A percentile compares a stretch with the other conserved stretches of the same genome.
These are phyloP conservation scores for Persicaria tinctoria DNA, from an alignment of 148 eudicot species.

Conservation along the genomic window DNA sequence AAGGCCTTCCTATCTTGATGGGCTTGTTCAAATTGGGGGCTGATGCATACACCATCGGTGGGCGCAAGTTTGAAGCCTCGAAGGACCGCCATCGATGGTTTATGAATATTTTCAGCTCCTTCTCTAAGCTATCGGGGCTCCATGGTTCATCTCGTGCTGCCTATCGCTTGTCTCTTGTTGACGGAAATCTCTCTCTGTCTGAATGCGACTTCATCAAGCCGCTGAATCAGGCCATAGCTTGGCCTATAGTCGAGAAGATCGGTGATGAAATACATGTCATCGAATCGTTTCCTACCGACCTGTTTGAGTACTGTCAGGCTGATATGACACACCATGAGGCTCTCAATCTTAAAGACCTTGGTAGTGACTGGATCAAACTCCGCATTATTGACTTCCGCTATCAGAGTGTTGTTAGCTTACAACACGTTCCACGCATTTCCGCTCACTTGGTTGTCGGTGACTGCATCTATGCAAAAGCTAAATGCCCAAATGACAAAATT, in stretches of 20 bases:
- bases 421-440: not conserved
- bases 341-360: not conserved
- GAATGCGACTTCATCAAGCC: not conserved
- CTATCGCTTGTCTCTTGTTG: not conserved
- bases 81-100: not conserved
- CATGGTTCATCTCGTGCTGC: not conserved
- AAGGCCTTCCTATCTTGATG: not conserved
- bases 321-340: not conserved
- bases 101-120: not conserved
- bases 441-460: not conserved
- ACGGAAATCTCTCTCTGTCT: not conserved
- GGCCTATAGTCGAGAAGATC: not conserved
- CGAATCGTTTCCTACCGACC: not conserved
- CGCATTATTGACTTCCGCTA: not conserved
- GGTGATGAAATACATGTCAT: not conserved
- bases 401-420: not conserved
- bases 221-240: not conserved
- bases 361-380: not conserved
- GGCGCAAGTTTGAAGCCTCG: not conserved
- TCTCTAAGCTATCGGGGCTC: not conserved
- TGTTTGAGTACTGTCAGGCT: not conserved
- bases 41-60: not conserved
- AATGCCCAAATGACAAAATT: not conserved
- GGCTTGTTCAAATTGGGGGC: not conserved
- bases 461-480: not conserved